A percentile compares a stretch with the other conserved stretches of the same genome.
These are phyloP conservation scores for Pseudocercospora fuligena DNA, from an alignment of 2,329 filamentous ascomycete species.

Conservation along the genomic window DNA sequence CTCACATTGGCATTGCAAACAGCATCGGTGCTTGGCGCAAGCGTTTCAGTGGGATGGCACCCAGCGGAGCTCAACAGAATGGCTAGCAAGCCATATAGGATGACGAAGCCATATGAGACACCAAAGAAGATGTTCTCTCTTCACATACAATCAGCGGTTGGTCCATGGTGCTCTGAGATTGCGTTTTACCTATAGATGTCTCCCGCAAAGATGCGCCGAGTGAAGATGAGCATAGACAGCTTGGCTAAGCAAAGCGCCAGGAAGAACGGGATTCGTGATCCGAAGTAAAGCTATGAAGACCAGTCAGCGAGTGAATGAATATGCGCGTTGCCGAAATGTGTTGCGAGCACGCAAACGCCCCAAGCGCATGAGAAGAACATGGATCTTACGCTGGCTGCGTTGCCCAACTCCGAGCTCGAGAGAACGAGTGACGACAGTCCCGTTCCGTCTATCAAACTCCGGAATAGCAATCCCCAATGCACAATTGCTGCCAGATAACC, in stretches of 20 bases:
- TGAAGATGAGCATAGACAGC: constrained; percentile 32
- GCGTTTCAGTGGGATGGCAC: constrained; percentile 24
- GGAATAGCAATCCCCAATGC: constrained; percentile 28
- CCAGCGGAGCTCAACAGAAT: constrained; percentile 31
- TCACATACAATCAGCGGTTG: background rate
- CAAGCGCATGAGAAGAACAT: background rate
- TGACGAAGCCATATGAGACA: constrained; percentile 20
- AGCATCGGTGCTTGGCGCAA: constrained; percentile 25
- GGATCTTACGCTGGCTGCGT: constrained; percentile 18
- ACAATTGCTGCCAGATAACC: constrained; percentile 25
- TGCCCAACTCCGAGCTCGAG: constrained; percentile 13
- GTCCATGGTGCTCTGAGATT: background rate
- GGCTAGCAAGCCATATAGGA: constrained; percentile 26
- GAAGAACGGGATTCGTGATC: constrained; percentile 26
- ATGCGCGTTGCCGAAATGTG: background rate
- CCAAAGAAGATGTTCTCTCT: constrained; percentile 29
- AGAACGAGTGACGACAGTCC: constrained; percentile 21
- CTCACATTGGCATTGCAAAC: constrained; percentile 31
- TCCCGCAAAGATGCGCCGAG: constrained; percentile 31
- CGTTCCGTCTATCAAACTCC: constrained; percentile 18
- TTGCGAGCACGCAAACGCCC: background rate
- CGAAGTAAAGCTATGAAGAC: constrained; percentile 29
- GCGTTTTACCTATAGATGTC: constrained; percentile 26
- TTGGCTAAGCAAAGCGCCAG: constrained; percentile 30
- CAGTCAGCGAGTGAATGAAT: constrained; percentile 1